Evolutionary conservation across 768 basidiomycete species (phyloP).

Genomic region (Cyathus striatus): DNA sequence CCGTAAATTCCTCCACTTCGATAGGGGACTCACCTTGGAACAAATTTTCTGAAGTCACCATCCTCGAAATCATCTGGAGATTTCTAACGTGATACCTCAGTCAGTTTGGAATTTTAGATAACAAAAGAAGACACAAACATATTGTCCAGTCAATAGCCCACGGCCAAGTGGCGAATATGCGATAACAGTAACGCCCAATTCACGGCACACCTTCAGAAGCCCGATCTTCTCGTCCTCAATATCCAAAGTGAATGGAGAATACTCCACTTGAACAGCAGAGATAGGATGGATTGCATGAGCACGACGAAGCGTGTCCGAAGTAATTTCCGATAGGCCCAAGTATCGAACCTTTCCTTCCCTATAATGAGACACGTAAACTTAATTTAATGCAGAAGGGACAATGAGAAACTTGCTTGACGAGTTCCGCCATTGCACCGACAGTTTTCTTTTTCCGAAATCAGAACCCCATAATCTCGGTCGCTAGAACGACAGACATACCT

Average conservation of each 20-base stretch:
- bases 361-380: no score
- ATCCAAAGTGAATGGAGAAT: not conserved
- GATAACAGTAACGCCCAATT: not conserved
- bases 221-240: constrained; percentile 20
- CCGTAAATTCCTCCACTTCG: not conserved
- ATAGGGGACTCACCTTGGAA: constrained; percentile 21
- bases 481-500: no score
- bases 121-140: constrained; percentile 1
- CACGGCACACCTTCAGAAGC: not conserved
- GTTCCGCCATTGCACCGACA: constrained; percentile 44
- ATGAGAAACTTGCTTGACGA: constrained; percentile 40
- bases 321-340: not conserved
- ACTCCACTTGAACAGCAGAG: not conserved
- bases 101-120: not conserved
- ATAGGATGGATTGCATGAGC: not conserved
- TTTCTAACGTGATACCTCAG: constrained; percentile 21
- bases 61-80: constrained; percentile 31
- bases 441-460: no score
- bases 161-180: not conserved
- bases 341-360: constrained; percentile 25
- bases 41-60: constrained; percentile 30
- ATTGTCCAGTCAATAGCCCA: not conserved
- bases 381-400: no score
- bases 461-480: no score
- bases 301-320: not conserved